A percentile compares a stretch with the other conserved stretches of the same genome.
These are phyloP conservation scores for Fusarium ambrosium DNA, from an alignment of 2,329 filamentous ascomycete species.

Conservation along the genomic window DNA sequence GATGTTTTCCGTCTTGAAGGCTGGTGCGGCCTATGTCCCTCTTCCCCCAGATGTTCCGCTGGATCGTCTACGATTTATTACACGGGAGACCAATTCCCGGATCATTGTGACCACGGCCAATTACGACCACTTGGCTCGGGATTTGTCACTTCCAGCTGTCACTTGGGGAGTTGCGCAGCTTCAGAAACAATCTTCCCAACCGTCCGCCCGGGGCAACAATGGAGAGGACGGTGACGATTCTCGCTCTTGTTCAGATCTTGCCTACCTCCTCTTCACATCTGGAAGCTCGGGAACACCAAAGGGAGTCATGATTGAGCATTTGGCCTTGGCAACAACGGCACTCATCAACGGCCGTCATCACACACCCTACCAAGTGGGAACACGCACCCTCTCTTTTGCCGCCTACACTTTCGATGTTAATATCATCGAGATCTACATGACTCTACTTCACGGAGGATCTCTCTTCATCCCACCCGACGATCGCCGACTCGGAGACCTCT, in stretches of 20 bases:
- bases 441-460: neutral
- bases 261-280: conserved; percentile 4
- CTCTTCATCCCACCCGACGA: neutral
- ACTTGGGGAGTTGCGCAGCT: neutral
- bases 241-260: neutral
- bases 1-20: neutral
- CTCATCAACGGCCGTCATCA: neutral
- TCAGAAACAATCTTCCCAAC: neutral
- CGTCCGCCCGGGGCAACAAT: neutral
- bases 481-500: neutral
- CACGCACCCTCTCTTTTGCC: neutral
- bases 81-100: no score
- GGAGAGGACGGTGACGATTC: neutral
- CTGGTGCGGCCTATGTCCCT: neutral
- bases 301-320: conserved; percentile 2
- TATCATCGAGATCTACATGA: neutral
- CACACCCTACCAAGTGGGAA: neutral
- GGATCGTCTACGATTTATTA: neutral
- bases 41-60: neutral
- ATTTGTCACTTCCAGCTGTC: neutral
- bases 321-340: neutral
- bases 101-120: neutral
- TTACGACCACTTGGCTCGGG: neutral
- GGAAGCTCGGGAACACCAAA: conserved; percentile 5
- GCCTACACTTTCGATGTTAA: neutral